Evolutionary conservation across 164 flowering plant species (phyloP), one percentile per base, ranked within the genome.

Genomic region (Buxus sempervirens): DNA sequence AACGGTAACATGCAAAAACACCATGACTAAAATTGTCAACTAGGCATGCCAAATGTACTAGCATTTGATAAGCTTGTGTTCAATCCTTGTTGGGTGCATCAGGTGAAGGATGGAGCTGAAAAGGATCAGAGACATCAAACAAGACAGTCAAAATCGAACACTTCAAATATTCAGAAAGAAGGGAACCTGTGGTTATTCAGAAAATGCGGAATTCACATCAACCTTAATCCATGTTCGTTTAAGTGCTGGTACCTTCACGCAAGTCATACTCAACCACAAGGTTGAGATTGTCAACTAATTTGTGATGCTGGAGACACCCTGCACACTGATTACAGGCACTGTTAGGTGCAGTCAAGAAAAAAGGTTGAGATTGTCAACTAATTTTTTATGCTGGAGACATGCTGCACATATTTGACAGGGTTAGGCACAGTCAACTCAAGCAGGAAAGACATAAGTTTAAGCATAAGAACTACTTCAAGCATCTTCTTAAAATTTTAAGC

Each of bases 191-290:
- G 51, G 51, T 5, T 1, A 45, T 10, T 45, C 51, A 45, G 51
- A 45, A 45, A 10, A 45, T 32, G 38, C 38, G 21, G 26, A 20
- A 64, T 20, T 21, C 23, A 5, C 36, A 1, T 69, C 66, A 65
- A 27, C 20, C 80, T 69, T 78, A 75, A 72, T 79, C 62, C 62
- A 38, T 72, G 58, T 57, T 78, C 85, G n/a, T n/a, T 57, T 32
- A 3, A 32, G 42, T 20, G 28, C 51, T 64, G 19, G 15, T 59
- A 1, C 88, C 93, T 72, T 85, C 83, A 32, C 79, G 76, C 28
- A 96, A 84, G 75, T 96, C 90, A 73, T 93, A 90, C 81, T 96
- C 99, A 60, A 88, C 85, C 54, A 91, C 84, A 65, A 93, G 92
- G 42, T 89, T 87, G 53, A 93, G 93, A 76, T 96, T 96, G 80